phyloP scores from a whole-genome alignment of 441 rosid genomes.

The Adansonia grandidieri region DNA sequence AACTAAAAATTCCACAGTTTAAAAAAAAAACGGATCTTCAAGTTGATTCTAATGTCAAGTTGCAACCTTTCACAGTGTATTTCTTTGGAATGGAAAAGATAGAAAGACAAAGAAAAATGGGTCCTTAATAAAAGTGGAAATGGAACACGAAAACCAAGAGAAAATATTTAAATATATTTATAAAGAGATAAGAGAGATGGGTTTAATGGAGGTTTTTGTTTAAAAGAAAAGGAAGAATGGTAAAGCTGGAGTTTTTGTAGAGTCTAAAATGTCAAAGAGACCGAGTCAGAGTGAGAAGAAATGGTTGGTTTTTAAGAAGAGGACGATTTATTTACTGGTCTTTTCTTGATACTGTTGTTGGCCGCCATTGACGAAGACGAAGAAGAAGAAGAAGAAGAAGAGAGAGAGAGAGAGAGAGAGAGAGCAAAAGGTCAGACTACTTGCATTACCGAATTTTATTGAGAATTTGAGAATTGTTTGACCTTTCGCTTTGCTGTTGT shows the following conservation, averaged over 20 bases:
- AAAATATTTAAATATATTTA: not conserved
- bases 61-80: slow-evolving; percentile 28
- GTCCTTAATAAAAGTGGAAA: slow-evolving; percentile 44
- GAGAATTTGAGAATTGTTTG: slow-evolving; percentile 51
- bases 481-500: slow-evolving; percentile 46
- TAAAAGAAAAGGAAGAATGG: not conserved
- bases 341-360: slow-evolving; percentile 18
- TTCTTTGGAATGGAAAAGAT: slow-evolving; percentile 42
- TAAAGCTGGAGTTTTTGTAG: not conserved
- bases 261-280: slow-evolving; percentile 40
- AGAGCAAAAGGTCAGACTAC: too few relatives aligned
- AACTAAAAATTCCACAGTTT: slow-evolving; percentile 14
- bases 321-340: slow-evolving; percentile 7
- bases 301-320: slow-evolving; percentile 15
- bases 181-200: slow-evolving; percentile 20
- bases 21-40: slow-evolving; percentile 38
- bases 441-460: slow-evolving; percentile 3
- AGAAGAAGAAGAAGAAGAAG: slow-evolving; percentile 9
- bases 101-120: slow-evolving; percentile 27
- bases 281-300: slow-evolving; percentile 25
- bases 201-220: slow-evolving; percentile 35
- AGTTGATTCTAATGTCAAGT: slow-evolving; percentile 31
- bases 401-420: too few relatives aligned
- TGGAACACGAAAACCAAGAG: slow-evolving; percentile 52
- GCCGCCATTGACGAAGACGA: slow-evolving; percentile 53